phyloP scores from a whole-genome alignment of 805 yeast genomes.

The Metschnikowia lunata region DNA sequence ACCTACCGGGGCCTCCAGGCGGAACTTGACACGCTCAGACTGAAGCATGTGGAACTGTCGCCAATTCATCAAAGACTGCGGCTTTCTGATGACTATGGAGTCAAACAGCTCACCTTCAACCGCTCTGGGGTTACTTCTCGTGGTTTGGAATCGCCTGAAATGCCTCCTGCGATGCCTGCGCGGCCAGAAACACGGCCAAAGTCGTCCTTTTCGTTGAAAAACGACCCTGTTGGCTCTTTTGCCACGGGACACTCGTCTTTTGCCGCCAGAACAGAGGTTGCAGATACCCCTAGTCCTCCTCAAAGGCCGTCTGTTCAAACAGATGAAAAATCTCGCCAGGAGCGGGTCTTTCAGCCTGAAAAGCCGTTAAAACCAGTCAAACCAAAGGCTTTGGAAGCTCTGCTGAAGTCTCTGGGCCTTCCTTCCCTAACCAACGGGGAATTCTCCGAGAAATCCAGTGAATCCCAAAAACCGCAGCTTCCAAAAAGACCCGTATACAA shows the following conservation, averaged over 20 bases:
- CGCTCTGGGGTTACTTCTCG: slow-evolving; percentile 2
- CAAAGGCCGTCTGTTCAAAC: neutral
- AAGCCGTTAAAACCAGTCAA: neutral
- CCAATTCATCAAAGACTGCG: slow-evolving; percentile 1
- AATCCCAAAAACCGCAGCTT: neutral
- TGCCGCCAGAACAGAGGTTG: too few species aligned
- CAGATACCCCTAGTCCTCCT: neutral
- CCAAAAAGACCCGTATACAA: neutral
- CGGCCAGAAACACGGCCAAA: neutral
- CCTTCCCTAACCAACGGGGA: neutral
- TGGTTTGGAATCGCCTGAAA: slow-evolving; percentile 5
- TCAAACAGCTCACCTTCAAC: slow-evolving; percentile 17
- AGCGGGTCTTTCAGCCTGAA: neutral
- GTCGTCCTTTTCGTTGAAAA: neutral
- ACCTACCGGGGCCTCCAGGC: slow-evolving; percentile 26
- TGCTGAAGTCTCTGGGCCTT: neutral
- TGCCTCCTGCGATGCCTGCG: slow-evolving; percentile 15
- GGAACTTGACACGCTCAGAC: slow-evolving; percentile 22
- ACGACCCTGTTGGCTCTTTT: neutral
- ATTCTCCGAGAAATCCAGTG: neutral
- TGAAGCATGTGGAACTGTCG: slow-evolving; percentile 2
- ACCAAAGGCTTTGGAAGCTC: neutral
- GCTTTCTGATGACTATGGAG: slow-evolving; percentile 3
- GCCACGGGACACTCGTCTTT: too few species aligned
- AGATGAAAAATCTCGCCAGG: neutral